phyloP scores from a whole-genome alignment of 2,329 filamentous ascomycete species.

The Ophiostoma triangulosporum region DNA sequence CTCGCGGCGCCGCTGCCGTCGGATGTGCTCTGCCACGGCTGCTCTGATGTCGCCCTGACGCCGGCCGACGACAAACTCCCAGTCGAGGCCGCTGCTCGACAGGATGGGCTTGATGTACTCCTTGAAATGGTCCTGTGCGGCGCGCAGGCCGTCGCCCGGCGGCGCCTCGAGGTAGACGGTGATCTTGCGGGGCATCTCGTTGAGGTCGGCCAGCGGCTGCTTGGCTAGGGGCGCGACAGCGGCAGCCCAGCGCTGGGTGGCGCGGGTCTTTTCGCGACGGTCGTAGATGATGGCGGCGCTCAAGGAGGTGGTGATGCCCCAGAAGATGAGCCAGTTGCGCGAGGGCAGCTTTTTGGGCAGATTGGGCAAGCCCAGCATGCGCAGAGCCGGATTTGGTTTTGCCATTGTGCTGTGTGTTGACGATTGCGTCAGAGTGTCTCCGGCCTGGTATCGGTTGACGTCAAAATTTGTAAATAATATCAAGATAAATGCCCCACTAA shows the following conservation, averaged over 20 bases:
- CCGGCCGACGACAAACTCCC: conserved; percentile 87
- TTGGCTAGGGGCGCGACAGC: conserved; percentile 73
- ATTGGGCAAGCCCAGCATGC: conserved; percentile 73
- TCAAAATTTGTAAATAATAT: too few species aligned
- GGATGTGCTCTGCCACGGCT: conserved; percentile 73
- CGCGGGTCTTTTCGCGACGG: conserved; percentile 73
- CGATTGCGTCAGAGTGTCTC: too few species aligned
- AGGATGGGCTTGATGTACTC: conserved; percentile 92
- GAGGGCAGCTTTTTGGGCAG: conserved; percentile 78
- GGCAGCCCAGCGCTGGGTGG: conserved; percentile 74
- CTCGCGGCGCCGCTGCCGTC: conserved; percentile 52
- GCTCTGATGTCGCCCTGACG: conserved; percentile 87
- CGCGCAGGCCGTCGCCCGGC: conserved; percentile 70
- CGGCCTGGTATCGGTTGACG: too few species aligned
- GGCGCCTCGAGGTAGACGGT: conserved; percentile 78
- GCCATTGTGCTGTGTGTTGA: too few species aligned
- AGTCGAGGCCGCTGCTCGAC: conserved; percentile 80
- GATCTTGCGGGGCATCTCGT: conserved; percentile 66
- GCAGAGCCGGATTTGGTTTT: conserved; percentile 52
- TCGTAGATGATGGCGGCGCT: conserved; percentile 80
- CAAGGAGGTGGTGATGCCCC: conserved; percentile 63
- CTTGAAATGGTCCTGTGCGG: conserved; percentile 87
- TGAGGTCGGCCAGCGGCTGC: conserved; percentile 54
- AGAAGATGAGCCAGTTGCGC: conserved; percentile 96
- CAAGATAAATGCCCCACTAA: too few species aligned